Evolutionary conservation across 164 flowering plant species (phyloP).

Genomic region (Vitis labrusca): DNA sequence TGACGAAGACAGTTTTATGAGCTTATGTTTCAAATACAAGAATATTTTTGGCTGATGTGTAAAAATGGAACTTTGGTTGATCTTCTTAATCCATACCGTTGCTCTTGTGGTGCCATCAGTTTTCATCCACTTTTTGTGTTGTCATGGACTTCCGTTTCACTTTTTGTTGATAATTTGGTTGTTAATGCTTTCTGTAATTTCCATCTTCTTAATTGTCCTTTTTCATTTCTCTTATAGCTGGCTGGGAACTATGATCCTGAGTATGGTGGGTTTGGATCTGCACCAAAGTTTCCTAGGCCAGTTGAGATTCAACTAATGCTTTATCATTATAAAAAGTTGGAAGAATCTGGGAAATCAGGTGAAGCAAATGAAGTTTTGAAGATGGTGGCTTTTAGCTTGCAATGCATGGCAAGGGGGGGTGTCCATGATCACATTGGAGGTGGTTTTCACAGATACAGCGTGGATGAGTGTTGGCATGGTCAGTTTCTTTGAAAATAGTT

Average conservation of each 20-base stretch:
- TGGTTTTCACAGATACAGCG: slow-evolving; percentile 98
- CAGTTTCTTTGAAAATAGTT: slow-evolving; percentile 21
- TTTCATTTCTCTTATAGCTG: slow-evolving; percentile 42
- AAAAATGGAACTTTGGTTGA: too few relatives aligned
- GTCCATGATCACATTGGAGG: slow-evolving; percentile 96
- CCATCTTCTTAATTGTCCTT: background rate
- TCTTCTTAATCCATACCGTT: too few relatives aligned
- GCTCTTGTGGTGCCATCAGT: too few relatives aligned
- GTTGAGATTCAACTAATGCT: slow-evolving; percentile 88
- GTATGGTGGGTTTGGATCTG: slow-evolving; percentile 88
- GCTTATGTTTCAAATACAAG: too few relatives aligned
- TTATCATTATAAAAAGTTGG: slow-evolving; percentile 62
- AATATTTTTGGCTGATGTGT: too few relatives aligned
- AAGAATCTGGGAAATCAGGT: slow-evolving; percentile 47
- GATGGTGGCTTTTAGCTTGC: slow-evolving; percentile 71
- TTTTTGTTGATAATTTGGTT: too few relatives aligned
- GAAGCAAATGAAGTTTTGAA: slow-evolving; percentile 50
- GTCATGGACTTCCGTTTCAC: too few relatives aligned
- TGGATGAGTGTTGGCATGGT: slow-evolving; percentile 98
- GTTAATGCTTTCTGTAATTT: background rate
- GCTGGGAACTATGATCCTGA: slow-evolving; percentile 59
- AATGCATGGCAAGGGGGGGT: slow-evolving; percentile 93
- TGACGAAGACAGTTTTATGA: too few relatives aligned
- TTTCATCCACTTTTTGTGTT: too few relatives aligned
- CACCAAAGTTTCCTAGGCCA: slow-evolving; percentile 97